phyloP scores from a whole-genome alignment of 2,329 filamentous ascomycete genomes.

The Phialophora verrucosa region DNA sequence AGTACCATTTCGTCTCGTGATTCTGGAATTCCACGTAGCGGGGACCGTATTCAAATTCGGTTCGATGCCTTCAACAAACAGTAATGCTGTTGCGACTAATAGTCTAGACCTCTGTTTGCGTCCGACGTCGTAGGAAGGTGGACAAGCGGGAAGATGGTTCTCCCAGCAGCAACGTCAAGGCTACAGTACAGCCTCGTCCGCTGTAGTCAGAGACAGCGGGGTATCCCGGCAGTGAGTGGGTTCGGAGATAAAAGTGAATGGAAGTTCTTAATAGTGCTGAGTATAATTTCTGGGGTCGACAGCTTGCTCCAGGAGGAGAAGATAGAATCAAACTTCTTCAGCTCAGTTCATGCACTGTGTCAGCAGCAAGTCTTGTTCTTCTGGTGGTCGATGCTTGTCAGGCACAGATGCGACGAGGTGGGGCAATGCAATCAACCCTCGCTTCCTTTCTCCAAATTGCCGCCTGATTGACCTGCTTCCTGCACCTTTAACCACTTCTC shows the following conservation, averaged over 20 bases:
- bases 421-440: conserved; percentile 8
- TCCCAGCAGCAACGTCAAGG: not conserved
- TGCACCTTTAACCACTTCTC: not conserved
- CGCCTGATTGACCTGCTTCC: not conserved
- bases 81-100: not conserved
- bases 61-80: not conserved
- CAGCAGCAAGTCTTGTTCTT: not conserved
- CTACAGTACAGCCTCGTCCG: not conserved
- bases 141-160: not conserved
- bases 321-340: not conserved
- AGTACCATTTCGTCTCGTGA: not conserved
- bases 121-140: not conserved
- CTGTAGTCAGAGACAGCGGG: not conserved
- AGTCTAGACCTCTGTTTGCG: not conserved
- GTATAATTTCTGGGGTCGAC: not conserved
- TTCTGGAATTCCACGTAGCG: not conserved
- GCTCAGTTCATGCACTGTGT: not conserved
- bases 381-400: not conserved
- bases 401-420: conserved; percentile 9
- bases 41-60: not conserved
- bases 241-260: not conserved
- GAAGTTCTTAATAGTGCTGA: not conserved
- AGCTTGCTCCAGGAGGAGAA: not conserved
- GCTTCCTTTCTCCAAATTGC: not conserved
- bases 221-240: not conserved